Evolutionary conservation across 805 yeast species (phyloP), one percentile per base, ranked within the genome.

Genomic region (Candida pseudoglaebosa): DNA sequence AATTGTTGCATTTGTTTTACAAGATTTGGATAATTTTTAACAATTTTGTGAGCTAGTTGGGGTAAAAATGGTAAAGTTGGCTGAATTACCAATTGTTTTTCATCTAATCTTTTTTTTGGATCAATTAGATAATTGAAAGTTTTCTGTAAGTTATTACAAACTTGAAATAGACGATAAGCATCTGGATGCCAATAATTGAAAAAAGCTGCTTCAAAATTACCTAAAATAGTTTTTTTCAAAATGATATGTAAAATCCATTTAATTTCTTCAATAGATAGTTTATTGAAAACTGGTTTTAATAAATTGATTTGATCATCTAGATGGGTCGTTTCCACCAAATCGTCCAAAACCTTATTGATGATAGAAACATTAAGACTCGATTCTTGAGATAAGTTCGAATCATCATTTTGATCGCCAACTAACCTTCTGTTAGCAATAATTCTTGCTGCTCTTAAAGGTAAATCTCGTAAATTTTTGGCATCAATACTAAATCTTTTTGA

Each of bases 131-230:
- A 76, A 42, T 61, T 47, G 44, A 88, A 78, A 1, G 85, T 81
- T 7, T 71, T 61, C 44, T 77, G 70, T 34, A 89, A 57, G 50
- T 78, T 78, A 38, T 79, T 77, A 3, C 88, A 84, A 5, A 84
- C 78, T 42, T 80, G 77, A 44, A 71, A 77, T 19, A 85, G 72
- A 3, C 70, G 71, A 7, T 70, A 63, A 0, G 95, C 91, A 56
- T 87, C 90, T 0, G 89, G 88, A 57, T 88, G 95, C 86, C 90
- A 89, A 20, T 62, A 48, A 4, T 59, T 49, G 35, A 88, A 61
- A 40, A 88, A 70, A 9, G 70, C 60, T 20, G 71, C 68, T 47
- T 85, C 91, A 42, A 80, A 70, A 6, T 78, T 72, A 3, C 80
- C 74, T n/a, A 85, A 59, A n/a, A 80, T 69, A 34, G 75, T 70